Conservation (phyloP, 2,329 filamentous ascomycete genomes). For the Saccharata proteae region DNA sequence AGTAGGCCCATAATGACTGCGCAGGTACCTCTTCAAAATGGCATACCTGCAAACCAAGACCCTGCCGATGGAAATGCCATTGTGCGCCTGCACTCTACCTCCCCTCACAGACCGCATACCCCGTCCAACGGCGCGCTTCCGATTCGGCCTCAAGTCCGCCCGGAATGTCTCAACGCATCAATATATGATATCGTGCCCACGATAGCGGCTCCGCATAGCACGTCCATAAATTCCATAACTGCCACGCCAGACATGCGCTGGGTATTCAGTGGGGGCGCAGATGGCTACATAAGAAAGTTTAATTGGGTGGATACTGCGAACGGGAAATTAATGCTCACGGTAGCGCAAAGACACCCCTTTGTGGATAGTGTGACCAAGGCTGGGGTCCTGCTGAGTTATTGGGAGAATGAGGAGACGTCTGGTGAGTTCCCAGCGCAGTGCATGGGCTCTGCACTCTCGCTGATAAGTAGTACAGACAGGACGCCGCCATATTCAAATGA, state of each 20-base stretch:
- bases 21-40: slow-evolving; percentile 19
- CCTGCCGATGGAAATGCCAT: slow-evolving; percentile 28
- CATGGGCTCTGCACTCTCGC: slow-evolving; percentile 1
- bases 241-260: slow-evolving; percentile 90
- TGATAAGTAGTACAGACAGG: slow-evolving; percentile 12
- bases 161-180: slow-evolving; percentile 65
- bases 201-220: slow-evolving; percentile 90
- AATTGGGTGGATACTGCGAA: slow-evolving; percentile 94
- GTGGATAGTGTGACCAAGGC: slow-evolving; percentile 96
- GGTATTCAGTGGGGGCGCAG: slow-evolving; percentile 86
- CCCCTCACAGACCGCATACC: slow-evolving; percentile 24
- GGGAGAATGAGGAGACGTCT: slow-evolving; percentile 85
- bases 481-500: slow-evolving; percentile 28
- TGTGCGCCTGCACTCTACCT: slow-evolving; percentile 36
- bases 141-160: slow-evolving; percentile 52
- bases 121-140: slow-evolving; percentile 24
- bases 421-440: slow-evolving; percentile 14
- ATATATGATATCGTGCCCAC: slow-evolving; percentile 94
- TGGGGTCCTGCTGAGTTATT: slow-evolving; percentile 88
- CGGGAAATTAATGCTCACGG: slow-evolving; percentile 82
- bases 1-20: slow-evolving; percentile 13
- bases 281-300: slow-evolving; percentile 94
- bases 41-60: slow-evolving; percentile 10
- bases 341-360: slow-evolving; percentile 91
- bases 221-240: slow-evolving; percentile 85